Conservation (phyloP, 345 rosid species). For the Citrus mangshanensis region DNA sequence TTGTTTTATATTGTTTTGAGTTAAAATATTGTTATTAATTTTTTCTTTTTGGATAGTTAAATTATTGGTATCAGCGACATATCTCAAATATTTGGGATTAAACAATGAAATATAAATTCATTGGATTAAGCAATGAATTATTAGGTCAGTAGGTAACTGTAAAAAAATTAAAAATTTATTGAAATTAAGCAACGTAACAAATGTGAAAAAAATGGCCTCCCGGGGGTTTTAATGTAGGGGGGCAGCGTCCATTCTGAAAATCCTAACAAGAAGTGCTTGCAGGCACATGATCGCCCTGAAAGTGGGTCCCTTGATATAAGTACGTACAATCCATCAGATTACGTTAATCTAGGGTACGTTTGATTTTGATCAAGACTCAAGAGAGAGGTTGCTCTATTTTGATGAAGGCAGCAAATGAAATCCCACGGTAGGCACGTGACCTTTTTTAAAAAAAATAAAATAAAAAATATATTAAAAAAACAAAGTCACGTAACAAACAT, state of each 20-base stretch:
- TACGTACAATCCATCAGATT: background rate
- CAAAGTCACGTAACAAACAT: background rate
- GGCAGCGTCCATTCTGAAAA: conserved; percentile 25
- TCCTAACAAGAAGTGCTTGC: conserved; percentile 29
- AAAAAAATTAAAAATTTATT: too few relatives aligned
- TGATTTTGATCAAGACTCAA: background rate
- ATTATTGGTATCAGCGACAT: too few relatives aligned
- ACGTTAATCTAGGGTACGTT: background rate
- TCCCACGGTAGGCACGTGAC: background rate
- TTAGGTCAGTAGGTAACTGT: background rate
- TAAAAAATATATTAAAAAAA: background rate
- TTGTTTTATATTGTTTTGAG: too few relatives aligned
- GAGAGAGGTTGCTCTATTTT: too few relatives aligned
- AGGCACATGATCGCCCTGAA: conserved; percentile 31
- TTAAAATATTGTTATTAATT: too few relatives aligned
- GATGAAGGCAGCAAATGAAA: background rate
- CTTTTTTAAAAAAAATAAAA: too few relatives aligned
- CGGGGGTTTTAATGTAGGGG: background rate
- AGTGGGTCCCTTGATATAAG: conserved; percentile 20
- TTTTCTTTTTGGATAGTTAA: too few relatives aligned
- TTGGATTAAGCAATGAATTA: background rate
- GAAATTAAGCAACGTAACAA: too few relatives aligned
- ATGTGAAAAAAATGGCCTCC: background rate
- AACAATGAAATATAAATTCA: too few relatives aligned
- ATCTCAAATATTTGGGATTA: too few relatives aligned